Evolutionary conservation across 768 basidiomycete species (phyloP).

Genomic region (Gautieria morchelliformis): DNA sequence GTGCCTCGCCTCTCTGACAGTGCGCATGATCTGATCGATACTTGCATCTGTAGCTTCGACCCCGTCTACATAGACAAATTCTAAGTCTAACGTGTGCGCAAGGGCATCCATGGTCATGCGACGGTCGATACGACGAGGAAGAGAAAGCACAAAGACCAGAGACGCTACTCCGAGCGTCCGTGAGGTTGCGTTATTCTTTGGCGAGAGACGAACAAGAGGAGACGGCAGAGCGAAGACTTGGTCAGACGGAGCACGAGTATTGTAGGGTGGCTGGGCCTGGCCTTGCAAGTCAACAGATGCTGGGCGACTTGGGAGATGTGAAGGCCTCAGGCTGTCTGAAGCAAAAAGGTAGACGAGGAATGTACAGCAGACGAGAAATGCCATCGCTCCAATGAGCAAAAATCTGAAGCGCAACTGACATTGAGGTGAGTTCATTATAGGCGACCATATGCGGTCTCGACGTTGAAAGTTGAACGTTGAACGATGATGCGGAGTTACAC

Average conservation of each 20-base stretch:
- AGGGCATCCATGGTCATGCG: not conserved
- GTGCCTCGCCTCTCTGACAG: not conserved
- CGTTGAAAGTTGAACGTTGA: too few relatives aligned
- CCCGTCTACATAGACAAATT: not conserved
- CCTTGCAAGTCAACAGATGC: too few relatives aligned
- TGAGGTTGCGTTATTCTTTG: not conserved
- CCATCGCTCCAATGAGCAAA: not conserved
- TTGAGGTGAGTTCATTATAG: not conserved
- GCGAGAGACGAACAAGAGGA: not conserved
- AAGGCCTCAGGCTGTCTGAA: not conserved
- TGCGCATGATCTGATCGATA: not conserved
- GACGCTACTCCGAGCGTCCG: not conserved
- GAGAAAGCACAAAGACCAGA: constrained; percentile 2
- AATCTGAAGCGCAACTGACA: not conserved
- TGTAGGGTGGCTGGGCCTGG: too few relatives aligned
- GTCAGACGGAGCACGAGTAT: too few relatives aligned
- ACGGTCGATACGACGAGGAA: not conserved
- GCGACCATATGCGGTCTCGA: too few relatives aligned
- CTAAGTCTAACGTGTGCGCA: not conserved
- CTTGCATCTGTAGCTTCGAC: not conserved
- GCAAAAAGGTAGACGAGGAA: not conserved
- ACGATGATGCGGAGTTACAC: not conserved
- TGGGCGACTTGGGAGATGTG: too few relatives aligned
- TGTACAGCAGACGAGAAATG: not conserved
- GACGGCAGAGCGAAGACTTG: too few relatives aligned